A percentile compares a stretch with the other conserved stretches of the same genome.
Evolutionary conservation across 1,284 basidiomycete genomes (phyloP).

Genomic region (Abortiporus biennis): DNA sequence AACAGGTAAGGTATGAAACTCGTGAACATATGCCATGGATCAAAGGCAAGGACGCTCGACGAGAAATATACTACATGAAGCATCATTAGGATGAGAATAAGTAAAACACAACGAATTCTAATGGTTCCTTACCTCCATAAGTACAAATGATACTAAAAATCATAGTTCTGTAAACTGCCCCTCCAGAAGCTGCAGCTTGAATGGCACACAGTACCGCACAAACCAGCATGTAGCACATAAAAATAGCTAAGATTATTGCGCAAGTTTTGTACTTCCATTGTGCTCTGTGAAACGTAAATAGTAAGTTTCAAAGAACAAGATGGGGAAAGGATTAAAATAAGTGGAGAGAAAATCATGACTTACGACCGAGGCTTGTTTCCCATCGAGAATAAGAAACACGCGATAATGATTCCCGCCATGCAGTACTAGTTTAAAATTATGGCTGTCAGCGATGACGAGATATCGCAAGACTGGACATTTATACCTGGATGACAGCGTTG

Average conservation of each 20-base stretch:
- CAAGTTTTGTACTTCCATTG: slow-evolving; percentile 84
- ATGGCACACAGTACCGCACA: slow-evolving; percentile 74
- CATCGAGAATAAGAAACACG: slow-evolving; percentile 94
- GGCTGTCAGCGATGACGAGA: background rate
- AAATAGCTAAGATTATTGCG: slow-evolving; percentile 68
- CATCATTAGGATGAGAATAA: background rate
- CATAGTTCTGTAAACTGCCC: slow-evolving; percentile 68
- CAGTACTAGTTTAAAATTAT: slow-evolving; percentile 54
- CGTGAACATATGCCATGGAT: slow-evolving; percentile 92
- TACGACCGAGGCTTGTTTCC: slow-evolving; percentile 91
- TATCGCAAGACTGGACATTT: slow-evolving; percentile 8
- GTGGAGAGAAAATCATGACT: slow-evolving; percentile 18
- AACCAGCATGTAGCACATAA: slow-evolving; percentile 80
- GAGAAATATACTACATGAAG: slow-evolving; percentile 51
- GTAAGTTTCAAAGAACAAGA: no score
- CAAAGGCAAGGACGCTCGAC: slow-evolving; percentile 82
- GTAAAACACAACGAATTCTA: no score
- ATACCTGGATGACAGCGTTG: slow-evolving; percentile 75
- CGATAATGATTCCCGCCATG: slow-evolving; percentile 79
- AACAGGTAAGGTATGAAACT: slow-evolving; percentile 88
- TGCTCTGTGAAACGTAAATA: slow-evolving; percentile 51
- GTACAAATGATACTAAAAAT: slow-evolving; percentile 83
- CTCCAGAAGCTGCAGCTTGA: slow-evolving; percentile 59
- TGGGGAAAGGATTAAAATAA: no score
- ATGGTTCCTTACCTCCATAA: slow-evolving; percentile 75